phyloP scores from a whole-genome alignment of 2,329 filamentous ascomycete species.

The Xylaria multiplex region DNA sequence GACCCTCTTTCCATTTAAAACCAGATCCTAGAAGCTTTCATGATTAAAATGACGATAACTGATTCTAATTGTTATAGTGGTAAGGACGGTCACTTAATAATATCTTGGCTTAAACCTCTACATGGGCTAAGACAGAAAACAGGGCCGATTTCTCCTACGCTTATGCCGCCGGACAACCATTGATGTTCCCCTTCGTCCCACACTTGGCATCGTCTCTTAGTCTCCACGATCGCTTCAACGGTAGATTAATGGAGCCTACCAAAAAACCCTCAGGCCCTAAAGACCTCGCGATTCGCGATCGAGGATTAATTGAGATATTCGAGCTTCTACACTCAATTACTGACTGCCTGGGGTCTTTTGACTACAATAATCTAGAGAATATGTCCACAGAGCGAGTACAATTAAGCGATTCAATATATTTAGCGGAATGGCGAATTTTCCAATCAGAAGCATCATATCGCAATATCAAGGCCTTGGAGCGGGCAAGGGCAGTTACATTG shows the following conservation, averaged over 20 bases:
- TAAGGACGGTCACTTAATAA: slow-evolving; percentile 30
- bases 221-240: slow-evolving; percentile 46
- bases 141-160: slow-evolving; percentile 51
- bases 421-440: slow-evolving; percentile 48
- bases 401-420: slow-evolving; percentile 49
- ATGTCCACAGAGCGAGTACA: slow-evolving; percentile 46
- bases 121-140: slow-evolving; percentile 31
- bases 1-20: no score
- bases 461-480: slow-evolving; percentile 30
- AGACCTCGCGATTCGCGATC: slow-evolving; percentile 43
- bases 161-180: slow-evolving; percentile 44
- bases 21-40: no score
- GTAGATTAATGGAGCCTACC: slow-evolving; percentile 41
- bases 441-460: slow-evolving; percentile 44
- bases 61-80: slow-evolving; percentile 36
- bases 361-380: slow-evolving; percentile 46
- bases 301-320: slow-evolving; percentile 46
- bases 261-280: slow-evolving; percentile 33
- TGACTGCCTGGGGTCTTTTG: slow-evolving; percentile 47
- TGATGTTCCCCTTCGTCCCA: slow-evolving; percentile 48
- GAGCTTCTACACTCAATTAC: slow-evolving; percentile 48
- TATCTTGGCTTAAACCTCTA: neutral
- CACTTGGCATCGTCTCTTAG: slow-evolving; percentile 44
- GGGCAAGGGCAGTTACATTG: slow-evolving; percentile 34
- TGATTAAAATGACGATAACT: neutral